Base-by-base conservation (phyloP, 2,329 filamentous ascomycete species). In the Venturia nashicola region DNA sequence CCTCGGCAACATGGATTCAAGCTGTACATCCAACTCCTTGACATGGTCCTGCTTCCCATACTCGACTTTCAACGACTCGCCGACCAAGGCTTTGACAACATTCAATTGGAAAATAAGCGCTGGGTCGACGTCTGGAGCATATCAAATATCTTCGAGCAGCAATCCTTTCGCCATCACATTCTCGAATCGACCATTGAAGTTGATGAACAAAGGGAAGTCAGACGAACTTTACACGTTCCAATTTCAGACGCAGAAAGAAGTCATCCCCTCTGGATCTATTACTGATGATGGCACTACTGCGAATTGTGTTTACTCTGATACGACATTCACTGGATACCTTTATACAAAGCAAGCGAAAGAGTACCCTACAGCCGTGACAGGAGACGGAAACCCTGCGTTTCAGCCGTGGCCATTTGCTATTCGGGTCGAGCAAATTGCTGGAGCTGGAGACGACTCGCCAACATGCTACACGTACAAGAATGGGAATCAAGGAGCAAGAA, bases 11-110 rank as follows among this genome's bases (percentile, higher is more conserved):
- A 74, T 80, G 2, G 73, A 75, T 18, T 80, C 82, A 7, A 77
- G 77, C 60, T 89, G 87, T 73, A 86, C 84, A 0, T 78, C 81
- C 16, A 80, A 83, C 67, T 67, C 81, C 0, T 73, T 77, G 5
- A 84, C 84, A 0, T 89, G 86, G 83, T 77, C 77, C 63, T 89
- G 86, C 76, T 83, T 80, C 66, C 84, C 86, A 1, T 82, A 81
- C 69, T 75, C 73, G 2, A 75, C 73, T 2, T 85, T 83, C 73
- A 72, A 75, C 59, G 68, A 74, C 18, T 72, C 76, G 16, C 69
- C 71, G 11, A 71, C 76, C 7, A 73, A 73, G 4, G 74, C 76
- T 23, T 71, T 78, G 5, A 77, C 82, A 0, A 82, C 79, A 7
- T 87, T 88, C 72, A 79, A 82, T 70, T 89, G 85, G 86, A 77